Evolutionary conservation across 2,329 filamentous ascomycete genomes (phyloP).

Genomic region (Aspergillus ochraceoroseus): DNA sequence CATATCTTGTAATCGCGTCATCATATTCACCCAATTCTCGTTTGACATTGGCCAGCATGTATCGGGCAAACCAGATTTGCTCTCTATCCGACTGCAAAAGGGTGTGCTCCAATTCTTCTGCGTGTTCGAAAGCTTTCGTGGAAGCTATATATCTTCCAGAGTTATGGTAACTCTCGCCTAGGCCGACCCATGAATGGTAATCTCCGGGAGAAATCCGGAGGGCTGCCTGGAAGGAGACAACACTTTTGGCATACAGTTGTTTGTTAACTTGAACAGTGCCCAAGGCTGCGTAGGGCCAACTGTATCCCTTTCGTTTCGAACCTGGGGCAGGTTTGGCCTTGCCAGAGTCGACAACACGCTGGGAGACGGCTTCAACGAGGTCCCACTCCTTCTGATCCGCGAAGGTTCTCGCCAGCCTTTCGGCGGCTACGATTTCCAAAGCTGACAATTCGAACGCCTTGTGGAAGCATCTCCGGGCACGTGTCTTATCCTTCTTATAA

Average conservation of each 20-base stretch:
- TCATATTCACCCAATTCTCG: constrained; percentile 88
- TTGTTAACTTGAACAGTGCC: constrained; percentile 94
- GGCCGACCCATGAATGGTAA: constrained; percentile 92
- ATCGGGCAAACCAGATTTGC: constrained; percentile 90
- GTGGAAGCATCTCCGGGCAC: constrained; percentile 88
- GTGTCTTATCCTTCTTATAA: constrained; percentile 78
- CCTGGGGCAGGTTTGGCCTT: constrained; percentile 85
- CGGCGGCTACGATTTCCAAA: constrained; percentile 78
- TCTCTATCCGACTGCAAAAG: constrained; percentile 52
- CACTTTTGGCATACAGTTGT: constrained; percentile 81
- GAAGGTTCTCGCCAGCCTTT: constrained; percentile 78
- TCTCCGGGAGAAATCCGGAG: constrained; percentile 76
- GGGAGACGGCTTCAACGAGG: constrained; percentile 84
- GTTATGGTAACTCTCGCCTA: constrained; percentile 96
- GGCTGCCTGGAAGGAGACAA: constrained; percentile 86
- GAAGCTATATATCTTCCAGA: constrained; percentile 93
- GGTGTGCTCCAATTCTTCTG: constrained; percentile 66
- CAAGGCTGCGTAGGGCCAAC: constrained; percentile 91
- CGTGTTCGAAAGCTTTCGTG: constrained; percentile 81
- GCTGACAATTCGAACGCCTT: constrained; percentile 92
- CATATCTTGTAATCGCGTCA: constrained; percentile 71
- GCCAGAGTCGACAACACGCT: constrained; percentile 89
- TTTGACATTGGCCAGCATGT: constrained; percentile 93
- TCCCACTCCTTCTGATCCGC: constrained; percentile 94
- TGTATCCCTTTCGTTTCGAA: constrained; percentile 86